phyloP scores from a whole-genome alignment of 176 grass and related monocot genomes.

The maize (Zea mays) region Zm-B73-REFERENCE-NAM-5.0 NC_050104.1:130025501-130026000 shows the following conservation, averaged over 20 bases:
- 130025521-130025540: conserved; percentile 15
- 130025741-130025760: not conserved
- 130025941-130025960: conserved; percentile 40
- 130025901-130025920: conserved; percentile 23
- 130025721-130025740: conserved; percentile 14
- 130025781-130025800: conserved; percentile 44
- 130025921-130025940: not conserved
- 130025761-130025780: not conserved
- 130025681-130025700: conserved; percentile 51
- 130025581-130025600: not conserved
- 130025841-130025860: conserved; percentile 11
- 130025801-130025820: conserved; percentile 27
- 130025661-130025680: conserved; percentile 43
- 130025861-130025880: conserved; percentile 41
- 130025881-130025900: conserved; percentile 44
- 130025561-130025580: not conserved
- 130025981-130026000: not conserved
- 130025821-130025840: conserved; percentile 61
- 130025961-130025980: conserved; percentile 34
- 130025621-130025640: conserved; percentile 35
- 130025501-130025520: not conserved
- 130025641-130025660: conserved; percentile 38
- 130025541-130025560: not conserved
- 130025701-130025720: conserved; percentile 46
- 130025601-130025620: conserved; percentile 7